A percentile compares a stretch with the other conserved stretches of the same genome.
Conservation (phyloP, 129 eudicot genomes). For the Centaurea solstitialis region DNA sequence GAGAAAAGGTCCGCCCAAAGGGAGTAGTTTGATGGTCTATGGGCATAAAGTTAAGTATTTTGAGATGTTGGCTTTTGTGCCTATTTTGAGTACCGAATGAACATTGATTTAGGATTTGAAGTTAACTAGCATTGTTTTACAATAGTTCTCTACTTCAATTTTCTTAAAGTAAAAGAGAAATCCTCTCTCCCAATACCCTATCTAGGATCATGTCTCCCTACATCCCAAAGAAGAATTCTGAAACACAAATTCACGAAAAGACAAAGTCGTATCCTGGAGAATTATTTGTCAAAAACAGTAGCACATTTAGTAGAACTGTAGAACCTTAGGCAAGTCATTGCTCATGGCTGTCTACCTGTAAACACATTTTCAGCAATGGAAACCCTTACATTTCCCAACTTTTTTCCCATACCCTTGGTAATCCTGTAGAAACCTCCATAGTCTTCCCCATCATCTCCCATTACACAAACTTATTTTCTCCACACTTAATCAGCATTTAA, state of each 20-base stretch:
- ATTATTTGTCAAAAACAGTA: background rate
- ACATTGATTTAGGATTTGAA: background rate
- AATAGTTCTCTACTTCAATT: background rate
- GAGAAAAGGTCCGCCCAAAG: background rate
- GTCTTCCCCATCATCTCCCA: constrained; percentile 81
- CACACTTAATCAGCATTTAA: no score
- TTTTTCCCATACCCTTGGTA: constrained; percentile 55
- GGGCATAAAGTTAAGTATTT: background rate
- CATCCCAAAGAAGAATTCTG: background rate
- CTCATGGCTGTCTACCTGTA: constrained; percentile 35
- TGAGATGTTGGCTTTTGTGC: background rate
- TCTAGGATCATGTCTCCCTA: background rate
- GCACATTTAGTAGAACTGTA: background rate
- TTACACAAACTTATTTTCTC: constrained; percentile 41
- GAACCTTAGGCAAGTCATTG: no score
- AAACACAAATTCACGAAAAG: background rate
- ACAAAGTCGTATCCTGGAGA: background rate
- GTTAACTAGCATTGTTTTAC: background rate
- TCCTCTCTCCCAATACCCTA: background rate
- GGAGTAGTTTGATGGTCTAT: background rate
- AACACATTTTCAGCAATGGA: constrained; percentile 75
- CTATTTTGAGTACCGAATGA: background rate
- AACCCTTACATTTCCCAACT: constrained; percentile 64
- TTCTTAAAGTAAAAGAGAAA: background rate
- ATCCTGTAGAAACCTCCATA: constrained; percentile 78